Percentiles rank a stretch among this genome's conserved stretches.
These are phyloP conservation scores for Amphichorda felina DNA, from an alignment of 2,329 filamentous ascomycete species.

Conservation along the genomic window DNA sequence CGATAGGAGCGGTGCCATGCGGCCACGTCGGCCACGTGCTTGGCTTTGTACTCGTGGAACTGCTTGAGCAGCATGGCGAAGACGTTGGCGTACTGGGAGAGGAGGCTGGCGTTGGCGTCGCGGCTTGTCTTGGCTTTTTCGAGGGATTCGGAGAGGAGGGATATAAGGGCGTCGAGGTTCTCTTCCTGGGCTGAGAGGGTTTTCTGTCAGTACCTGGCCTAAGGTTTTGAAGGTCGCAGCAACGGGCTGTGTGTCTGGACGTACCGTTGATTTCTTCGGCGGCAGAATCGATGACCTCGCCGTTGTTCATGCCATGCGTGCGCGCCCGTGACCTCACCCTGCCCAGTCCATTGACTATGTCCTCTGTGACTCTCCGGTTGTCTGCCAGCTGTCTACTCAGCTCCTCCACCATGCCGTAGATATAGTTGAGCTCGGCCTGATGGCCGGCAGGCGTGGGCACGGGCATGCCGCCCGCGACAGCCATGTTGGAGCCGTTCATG, in stretches of 20 bases:
- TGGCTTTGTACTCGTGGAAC: constrained; percentile 54
- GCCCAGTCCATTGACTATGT: constrained; percentile 51
- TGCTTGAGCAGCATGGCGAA: constrained; percentile 48
- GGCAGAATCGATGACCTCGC: constrained; percentile 43
- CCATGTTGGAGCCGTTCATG: constrained; percentile 40
- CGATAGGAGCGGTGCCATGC: constrained; percentile 57
- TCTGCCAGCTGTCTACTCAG: constrained; percentile 51
- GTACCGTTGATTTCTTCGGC: constrained; percentile 45
- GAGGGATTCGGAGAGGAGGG: constrained; percentile 47
- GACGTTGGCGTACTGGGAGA: constrained; percentile 45
- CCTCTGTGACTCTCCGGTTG: constrained; percentile 48
- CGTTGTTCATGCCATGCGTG: constrained; percentile 39
- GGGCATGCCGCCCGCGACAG: constrained; percentile 31
- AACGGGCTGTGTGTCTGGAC: constrained; percentile 5
- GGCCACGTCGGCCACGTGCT: constrained; percentile 48
- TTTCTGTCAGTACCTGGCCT: background rate
- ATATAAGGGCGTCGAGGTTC: constrained; percentile 50
- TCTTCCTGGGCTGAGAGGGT: constrained; percentile 35
- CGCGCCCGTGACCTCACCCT: constrained; percentile 46
- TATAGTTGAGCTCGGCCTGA: constrained; percentile 56
- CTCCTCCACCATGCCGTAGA: constrained; percentile 57
- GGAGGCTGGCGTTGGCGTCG: constrained; percentile 46
- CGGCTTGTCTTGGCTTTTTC: constrained; percentile 49
- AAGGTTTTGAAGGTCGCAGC: background rate
- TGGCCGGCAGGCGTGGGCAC: constrained; percentile 54